Evolutionary conservation across 352 stramenopile species (phyloP).

Genomic region (Phytophthora melonis): DNA sequence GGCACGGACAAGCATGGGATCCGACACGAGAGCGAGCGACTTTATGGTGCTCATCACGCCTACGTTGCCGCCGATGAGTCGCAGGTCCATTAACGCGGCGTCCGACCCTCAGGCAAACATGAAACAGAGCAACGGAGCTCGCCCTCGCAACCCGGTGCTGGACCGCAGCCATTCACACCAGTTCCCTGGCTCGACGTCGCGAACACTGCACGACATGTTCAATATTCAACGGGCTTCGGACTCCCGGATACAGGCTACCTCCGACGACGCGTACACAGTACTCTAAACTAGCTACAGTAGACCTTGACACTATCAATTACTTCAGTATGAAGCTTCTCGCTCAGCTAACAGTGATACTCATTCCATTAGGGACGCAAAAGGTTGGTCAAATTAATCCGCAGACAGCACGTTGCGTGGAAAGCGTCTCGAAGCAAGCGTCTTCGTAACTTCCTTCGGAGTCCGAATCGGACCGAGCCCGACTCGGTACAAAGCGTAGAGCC

Average conservation of each 20-base stretch:
- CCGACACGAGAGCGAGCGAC: constrained; percentile 31
- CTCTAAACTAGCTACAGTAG: constrained; percentile 12
- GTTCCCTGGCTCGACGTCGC: constrained; percentile 36
- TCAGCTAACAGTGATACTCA: not conserved
- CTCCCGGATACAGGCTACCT: constrained; percentile 14
- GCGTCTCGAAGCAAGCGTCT: not conserved
- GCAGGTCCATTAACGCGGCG: constrained; percentile 3
- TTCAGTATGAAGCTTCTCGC: constrained; percentile 14
- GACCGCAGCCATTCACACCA: constrained; percentile 32
- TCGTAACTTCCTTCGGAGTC: not conserved
- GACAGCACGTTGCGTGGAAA: not conserved
- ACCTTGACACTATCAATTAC: not conserved
- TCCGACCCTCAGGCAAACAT: constrained; percentile 13
- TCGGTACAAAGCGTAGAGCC: not conserved
- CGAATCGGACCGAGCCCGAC: too few relatives aligned
- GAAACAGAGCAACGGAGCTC: constrained; percentile 13
- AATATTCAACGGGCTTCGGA: constrained; percentile 33
- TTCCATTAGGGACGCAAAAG: not conserved
- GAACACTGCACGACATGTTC: constrained; percentile 41
- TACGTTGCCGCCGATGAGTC: constrained; percentile 15
- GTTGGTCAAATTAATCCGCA: not conserved
- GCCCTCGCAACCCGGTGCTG: constrained; percentile 13
- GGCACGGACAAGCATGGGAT: constrained; percentile 27
- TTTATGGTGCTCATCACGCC: constrained; percentile 30
- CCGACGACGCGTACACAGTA: constrained; percentile 32